Base-by-base conservation (phyloP, 768 basidiomycete genomes). In the Sporobolomyces pararoseus region DNA sequence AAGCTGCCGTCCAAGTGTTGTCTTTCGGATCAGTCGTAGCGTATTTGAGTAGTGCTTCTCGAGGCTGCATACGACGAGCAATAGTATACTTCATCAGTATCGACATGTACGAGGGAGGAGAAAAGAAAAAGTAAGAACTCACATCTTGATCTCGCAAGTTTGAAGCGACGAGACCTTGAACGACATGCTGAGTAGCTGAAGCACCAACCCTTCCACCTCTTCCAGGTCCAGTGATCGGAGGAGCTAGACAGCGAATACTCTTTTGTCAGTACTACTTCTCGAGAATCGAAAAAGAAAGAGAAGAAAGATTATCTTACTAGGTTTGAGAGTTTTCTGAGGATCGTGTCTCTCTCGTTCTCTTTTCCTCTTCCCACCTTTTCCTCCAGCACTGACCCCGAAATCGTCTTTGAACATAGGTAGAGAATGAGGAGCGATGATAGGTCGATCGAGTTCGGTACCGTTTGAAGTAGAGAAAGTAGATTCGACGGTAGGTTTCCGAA, bases 161-260 rank as follows among this genome's bases (percentile, higher is more conserved):
- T 78, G 95, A 91, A 77, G 90, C 84, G 72, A 98, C 91, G 79
- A 98, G 81, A 78, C 91, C 89, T 81, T 96, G 93, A 60, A 98
- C 93, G 74, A 98, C 86, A 78, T 97, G 93, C 76, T 97, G 94
- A 58, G 92, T 97, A 23, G 95, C 95, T 81, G 91, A 94, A 39
- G 92, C 92, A 47, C 96, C 96, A 47, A 99, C 90, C 47, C 96
- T 83, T 62, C 96, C 96, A 27, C 96, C 96, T 76, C 85, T 85
- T 63, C 96, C 96, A 17, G 92, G 93, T 17, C 96, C 96, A 71
- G 84, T 88, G 63, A 99, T 87, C 32, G 96, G 96, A 76, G 95
- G 83, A 78, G 92, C 91, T 73, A 51, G 0, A 14, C 46, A 47
- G 39, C 17, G 39, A 42, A 17, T n/a, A n/a, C n/a, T n/a, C n/a